Evolutionary conservation across 139 green algal genomes (phyloP).

Genomic region (Desmodesmus armatus): DNA sequence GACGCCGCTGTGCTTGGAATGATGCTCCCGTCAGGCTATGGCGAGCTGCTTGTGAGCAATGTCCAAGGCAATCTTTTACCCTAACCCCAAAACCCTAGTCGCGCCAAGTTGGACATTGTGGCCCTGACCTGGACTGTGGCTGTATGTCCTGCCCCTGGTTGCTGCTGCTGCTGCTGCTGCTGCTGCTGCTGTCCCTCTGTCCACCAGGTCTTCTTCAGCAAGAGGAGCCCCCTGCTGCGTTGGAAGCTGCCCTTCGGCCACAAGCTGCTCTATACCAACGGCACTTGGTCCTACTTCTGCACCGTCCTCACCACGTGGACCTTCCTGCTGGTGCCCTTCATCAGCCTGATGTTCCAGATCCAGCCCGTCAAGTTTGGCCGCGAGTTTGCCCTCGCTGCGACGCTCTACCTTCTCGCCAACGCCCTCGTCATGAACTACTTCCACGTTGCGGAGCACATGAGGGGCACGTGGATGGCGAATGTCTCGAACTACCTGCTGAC

Average conservation of each 20-base stretch:
- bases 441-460: conserved; percentile 35
- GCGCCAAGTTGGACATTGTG: not conserved
- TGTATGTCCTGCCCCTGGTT: too few species aligned
- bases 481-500: conserved; percentile 47
- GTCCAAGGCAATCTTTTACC: too few species aligned
- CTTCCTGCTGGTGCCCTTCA: conserved; percentile 71
- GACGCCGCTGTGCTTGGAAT: too few species aligned
- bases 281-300: conserved; percentile 62
- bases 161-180: not conserved
- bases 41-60: too few species aligned
- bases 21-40: too few species aligned
- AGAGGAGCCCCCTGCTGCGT: conserved; percentile 55
- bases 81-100: not conserved
- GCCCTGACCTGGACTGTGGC: not conserved
- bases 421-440: conserved; percentile 44
- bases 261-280: conserved; percentile 48
- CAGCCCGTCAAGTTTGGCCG: conserved; percentile 45
- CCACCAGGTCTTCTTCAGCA: conserved; percentile 58
- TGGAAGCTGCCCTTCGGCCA: conserved; percentile 42
- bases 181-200: not conserved
- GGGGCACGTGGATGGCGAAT: conserved; percentile 43
- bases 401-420: conserved; percentile 42
- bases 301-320: conserved; percentile 60
- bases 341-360: conserved; percentile 56
- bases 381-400: conserved; percentile 40